These are phyloP conservation scores for Sugiyamaella grinbergsii DNA, from an alignment of 1,139 yeast species.

Conservation along the genomic window DNA sequence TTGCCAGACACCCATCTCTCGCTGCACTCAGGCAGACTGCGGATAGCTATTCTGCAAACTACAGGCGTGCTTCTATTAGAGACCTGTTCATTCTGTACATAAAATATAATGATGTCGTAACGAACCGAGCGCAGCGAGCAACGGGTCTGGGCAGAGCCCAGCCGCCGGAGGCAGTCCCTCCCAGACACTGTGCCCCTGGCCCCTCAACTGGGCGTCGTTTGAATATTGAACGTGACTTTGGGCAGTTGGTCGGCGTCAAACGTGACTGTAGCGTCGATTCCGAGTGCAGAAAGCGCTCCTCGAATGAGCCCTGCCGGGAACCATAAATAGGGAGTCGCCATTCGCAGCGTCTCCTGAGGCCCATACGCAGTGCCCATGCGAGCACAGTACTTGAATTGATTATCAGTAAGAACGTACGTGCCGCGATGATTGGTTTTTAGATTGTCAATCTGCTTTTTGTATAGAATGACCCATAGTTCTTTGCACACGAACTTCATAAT, in stretches of 20 bases:
- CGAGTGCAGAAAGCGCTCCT: constrained; percentile 74
- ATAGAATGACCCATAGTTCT: constrained; percentile 82
- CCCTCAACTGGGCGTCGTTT: constrained; percentile 48
- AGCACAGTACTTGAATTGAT: constrained; percentile 56
- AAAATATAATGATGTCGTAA: background rate
- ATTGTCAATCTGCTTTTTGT: constrained; percentile 87
- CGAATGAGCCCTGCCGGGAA: constrained; percentile 83
- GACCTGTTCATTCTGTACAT: background rate
- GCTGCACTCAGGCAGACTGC: too few species aligned
- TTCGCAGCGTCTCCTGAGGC: constrained; percentile 34
- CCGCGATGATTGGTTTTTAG: constrained; percentile 88
- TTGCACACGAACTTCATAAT: constrained; percentile 90
- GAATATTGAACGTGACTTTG: constrained; percentile 69
- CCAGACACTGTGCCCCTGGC: too few species aligned
- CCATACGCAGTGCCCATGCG: constrained; percentile 52
- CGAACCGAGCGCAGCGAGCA: background rate
- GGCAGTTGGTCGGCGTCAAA: constrained; percentile 67
- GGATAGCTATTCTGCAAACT: too few species aligned
- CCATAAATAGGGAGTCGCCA: constrained; percentile 58
- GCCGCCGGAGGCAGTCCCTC: background rate
- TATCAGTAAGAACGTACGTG: constrained; percentile 77
- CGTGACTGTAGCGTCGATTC: constrained; percentile 63
- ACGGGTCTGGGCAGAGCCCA: constrained; percentile 3
- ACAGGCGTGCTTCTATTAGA: too few species aligned
- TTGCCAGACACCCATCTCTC: too few species aligned